Conservation (phyloP, 805 yeast species). For the Komagataella pseudopastoris region DNA sequence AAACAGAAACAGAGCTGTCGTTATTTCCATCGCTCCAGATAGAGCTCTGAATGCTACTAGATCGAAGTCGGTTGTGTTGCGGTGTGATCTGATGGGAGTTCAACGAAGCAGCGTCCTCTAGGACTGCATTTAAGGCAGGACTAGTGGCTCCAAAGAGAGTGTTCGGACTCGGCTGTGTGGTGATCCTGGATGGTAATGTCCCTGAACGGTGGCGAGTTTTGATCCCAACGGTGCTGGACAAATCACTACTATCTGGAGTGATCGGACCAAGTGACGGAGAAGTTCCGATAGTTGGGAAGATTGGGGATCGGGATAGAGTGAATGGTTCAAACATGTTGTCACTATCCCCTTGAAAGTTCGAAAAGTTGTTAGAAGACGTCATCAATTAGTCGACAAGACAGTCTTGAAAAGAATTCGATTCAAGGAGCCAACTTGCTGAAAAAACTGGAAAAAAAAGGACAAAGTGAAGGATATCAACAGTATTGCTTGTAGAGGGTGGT, state of each 20-base stretch:
- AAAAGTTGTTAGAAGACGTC: not conserved
- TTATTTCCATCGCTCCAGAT: slow-evolving; percentile 37
- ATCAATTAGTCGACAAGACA: not conserved
- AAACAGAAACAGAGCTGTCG: not conserved
- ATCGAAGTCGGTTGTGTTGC: slow-evolving; percentile 27
- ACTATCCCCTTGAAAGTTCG: not conserved
- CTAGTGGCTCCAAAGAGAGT: slow-evolving; percentile 10
- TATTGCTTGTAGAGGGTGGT: not conserved
- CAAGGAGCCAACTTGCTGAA: not conserved
- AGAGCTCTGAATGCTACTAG: slow-evolving; percentile 41
- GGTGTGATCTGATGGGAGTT: not conserved
- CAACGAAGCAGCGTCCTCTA: slow-evolving; percentile 8
- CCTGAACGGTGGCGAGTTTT: slow-evolving; percentile 64
- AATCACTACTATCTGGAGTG: not conserved
- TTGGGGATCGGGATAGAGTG: not conserved
- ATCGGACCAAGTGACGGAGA: not conserved
- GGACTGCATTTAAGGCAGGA: slow-evolving; percentile 14
- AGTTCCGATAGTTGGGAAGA: not conserved
- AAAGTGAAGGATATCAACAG: not conserved
- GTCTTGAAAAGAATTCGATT: not conserved
- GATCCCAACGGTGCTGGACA: slow-evolving; percentile 18
- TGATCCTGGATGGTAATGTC: slow-evolving; percentile 56
- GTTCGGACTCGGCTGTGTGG: slow-evolving; percentile 11
- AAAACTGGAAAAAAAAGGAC: not conserved
- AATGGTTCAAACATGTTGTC: not conserved